A percentile compares a stretch with the other conserved stretches of the same genome.
Evolutionary conservation across 2,329 filamentous ascomycete species (phyloP).

Genomic region (Phyllosticta citriasiana): DNA sequence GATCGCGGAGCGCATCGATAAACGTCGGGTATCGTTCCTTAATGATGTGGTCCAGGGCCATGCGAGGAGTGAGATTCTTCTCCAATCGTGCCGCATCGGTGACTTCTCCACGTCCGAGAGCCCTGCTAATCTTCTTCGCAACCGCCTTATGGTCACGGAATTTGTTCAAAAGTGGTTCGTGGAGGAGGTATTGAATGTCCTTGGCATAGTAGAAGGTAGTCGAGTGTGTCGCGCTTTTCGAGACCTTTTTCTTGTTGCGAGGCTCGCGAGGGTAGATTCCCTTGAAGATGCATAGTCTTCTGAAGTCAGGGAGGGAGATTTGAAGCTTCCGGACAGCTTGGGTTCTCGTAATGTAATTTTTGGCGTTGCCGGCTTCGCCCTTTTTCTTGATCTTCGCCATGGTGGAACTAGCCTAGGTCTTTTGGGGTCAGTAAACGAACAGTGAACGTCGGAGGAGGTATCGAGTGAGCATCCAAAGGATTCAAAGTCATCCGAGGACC

Average conservation of each 20-base stretch:
- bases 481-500: not conserved
- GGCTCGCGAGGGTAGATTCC: constrained; percentile 97
- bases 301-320: constrained; percentile 92
- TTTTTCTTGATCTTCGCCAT: constrained; percentile 46
- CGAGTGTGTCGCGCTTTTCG: constrained; percentile 77
- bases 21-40: constrained; percentile 98
- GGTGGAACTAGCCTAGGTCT: constrained; percentile 3
- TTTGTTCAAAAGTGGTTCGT: constrained; percentile 87
- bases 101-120: constrained; percentile 83
- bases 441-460: not conserved
- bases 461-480: not conserved
- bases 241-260: constrained; percentile 92
- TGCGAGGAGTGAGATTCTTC: constrained; percentile 78
- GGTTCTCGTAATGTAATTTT: constrained; percentile 96
- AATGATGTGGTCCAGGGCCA: constrained; percentile 93
- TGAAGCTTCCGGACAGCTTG: constrained; percentile 97
- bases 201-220: constrained; percentile 91
- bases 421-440: not conserved
- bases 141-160: constrained; percentile 96
- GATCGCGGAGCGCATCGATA: constrained; percentile 81
- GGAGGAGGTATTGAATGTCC: constrained; percentile 96
- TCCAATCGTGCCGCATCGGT: constrained; percentile 81
- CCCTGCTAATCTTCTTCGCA: constrained; percentile 93
- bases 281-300: constrained; percentile 98
- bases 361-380: constrained; percentile 70